Base-by-base conservation (phyloP, 2,329 filamentous ascomycete genomes). In the Colletotrichum sp. region DNA sequence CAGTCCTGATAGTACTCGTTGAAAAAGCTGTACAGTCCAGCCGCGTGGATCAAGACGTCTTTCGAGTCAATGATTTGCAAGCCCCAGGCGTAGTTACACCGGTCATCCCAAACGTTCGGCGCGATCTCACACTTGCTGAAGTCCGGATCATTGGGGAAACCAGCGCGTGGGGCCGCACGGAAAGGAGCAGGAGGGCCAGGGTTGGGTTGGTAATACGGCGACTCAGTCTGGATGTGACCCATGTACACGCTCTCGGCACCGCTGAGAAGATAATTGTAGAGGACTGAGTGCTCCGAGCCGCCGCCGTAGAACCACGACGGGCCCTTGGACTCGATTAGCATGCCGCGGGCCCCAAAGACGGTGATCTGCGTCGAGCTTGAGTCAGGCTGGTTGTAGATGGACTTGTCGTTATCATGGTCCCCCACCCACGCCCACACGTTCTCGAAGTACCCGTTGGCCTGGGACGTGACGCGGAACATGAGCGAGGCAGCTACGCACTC, bases 401-500 rank as follows among this genome's bases (percentile, higher is more conserved):
- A 60, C 24, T 69, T 6, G n/a, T 86, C 84, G 62, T 85, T 79
- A 52, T 83, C 83, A 76, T 89, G 87, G 77, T 89, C 93, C 4
- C 92, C 90, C 16, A 92, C 90, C 93, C 92, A 95, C 78, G 91
- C 89, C 92, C 92, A 94, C 74, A 87, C 83, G 77, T 90, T 88
- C 77, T 89, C 86, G 36, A 88, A 78, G 74, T 88, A 88, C 9
- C 88, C 90, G 24, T 88, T 90, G 57, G 87, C 83, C 26, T 82
- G 64, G 0, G 79, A 32, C 0, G 88, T 90, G 8, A 91, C 64
- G 77, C 89, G 89, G 49, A 55, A 55, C 3, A 91, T 78, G 44
- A 90, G 77, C 79, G 92, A 93, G 10, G 81, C 83, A 9, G 80
- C 84, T 59, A 82, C 81, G 72, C 84, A 86, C 26, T 81, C 79